Evolutionary conservation across 2,329 filamentous ascomycete species (phyloP).

Genomic region (Aureobasidium musti): DNA sequence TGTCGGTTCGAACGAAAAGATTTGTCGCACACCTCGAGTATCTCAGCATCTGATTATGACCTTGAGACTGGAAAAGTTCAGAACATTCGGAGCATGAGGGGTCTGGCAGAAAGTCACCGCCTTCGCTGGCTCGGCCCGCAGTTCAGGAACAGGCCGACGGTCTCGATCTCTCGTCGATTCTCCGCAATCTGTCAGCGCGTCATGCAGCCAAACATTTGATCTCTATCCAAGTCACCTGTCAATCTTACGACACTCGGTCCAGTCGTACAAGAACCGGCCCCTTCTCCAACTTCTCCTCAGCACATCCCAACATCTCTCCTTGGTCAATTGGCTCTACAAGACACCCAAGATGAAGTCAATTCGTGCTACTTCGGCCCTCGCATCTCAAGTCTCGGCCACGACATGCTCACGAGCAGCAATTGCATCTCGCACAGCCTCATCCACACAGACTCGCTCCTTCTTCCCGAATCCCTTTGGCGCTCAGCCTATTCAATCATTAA

Average conservation of each 20-base stretch:
- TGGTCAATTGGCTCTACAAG: not conserved
- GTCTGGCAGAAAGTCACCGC: conserved; percentile 25
- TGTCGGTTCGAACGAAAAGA: not conserved
- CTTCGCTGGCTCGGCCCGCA: not conserved
- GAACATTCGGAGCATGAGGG: not conserved
- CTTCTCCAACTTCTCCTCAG: not conserved
- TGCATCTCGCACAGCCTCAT: not conserved
- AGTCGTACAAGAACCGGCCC: not conserved
- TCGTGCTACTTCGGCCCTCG: conserved; percentile 33
- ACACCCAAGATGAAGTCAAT: conserved; percentile 37
- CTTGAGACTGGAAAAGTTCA: conserved; percentile 13
- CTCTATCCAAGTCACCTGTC: not conserved
- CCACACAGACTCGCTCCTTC: conserved; percentile 45
- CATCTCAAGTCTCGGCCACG: conserved; percentile 11
- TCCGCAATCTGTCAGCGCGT: conserved; percentile 20
- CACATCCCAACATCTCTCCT: not conserved
- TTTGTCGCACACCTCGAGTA: not conserved
- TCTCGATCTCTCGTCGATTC: not conserved
- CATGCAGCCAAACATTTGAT: conserved; percentile 5
- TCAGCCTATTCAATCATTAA: conserved; percentile 67
- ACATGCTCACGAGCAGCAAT: conserved; percentile 21
- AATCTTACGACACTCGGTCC: not conserved
- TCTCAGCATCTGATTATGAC: conserved; percentile 7
- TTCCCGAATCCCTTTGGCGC: conserved; percentile 51
- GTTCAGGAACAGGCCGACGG: not conserved